Percentiles rank a stretch among this genome's conserved stretches.
phyloP scores from a whole-genome alignment of 352 stramenopile species.

The Phytophthora syringae region DNA sequence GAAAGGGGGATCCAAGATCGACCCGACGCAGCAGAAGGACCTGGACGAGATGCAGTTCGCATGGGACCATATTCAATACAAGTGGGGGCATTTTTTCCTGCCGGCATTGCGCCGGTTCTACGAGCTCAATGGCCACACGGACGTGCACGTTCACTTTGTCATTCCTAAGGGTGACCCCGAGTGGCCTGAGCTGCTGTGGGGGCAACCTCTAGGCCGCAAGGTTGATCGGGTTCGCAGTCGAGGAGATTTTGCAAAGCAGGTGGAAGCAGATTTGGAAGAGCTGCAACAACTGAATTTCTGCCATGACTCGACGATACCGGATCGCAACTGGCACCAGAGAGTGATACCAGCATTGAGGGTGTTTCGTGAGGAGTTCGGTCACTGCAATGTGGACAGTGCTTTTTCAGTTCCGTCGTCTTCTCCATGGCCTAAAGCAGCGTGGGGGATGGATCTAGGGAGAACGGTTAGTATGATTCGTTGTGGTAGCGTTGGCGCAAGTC shows the following conservation, averaged over 20 bases:
- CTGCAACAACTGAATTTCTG: too few species aligned
- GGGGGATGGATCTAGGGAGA: slow-evolving; percentile 34
- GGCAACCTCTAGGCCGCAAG: slow-evolving; percentile 38
- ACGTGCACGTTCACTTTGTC: slow-evolving; percentile 79
- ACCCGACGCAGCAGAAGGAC: slow-evolving; percentile 11
- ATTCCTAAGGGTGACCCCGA: background rate
- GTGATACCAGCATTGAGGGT: too few species aligned
- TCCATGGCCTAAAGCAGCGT: slow-evolving; percentile 33
- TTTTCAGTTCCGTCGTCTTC: too few species aligned
- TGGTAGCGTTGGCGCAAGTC: too few species aligned
- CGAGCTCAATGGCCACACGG: slow-evolving; percentile 21
- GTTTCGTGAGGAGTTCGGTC: slow-evolving; percentile 11
- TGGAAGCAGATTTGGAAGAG: too few species aligned
- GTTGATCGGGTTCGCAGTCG: slow-evolving; percentile 46
- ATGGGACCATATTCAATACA: slow-evolving; percentile 31
- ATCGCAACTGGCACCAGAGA: too few species aligned
- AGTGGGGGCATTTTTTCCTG: slow-evolving; percentile 34
- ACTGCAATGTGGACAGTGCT: slow-evolving; percentile 45
- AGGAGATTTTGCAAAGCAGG: slow-evolving; percentile 38
- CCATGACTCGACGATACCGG: too few species aligned
- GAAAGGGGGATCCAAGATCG: slow-evolving; percentile 4
- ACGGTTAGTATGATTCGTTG: too few species aligned
- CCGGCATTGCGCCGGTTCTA: slow-evolving; percentile 35
- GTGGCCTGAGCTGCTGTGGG: slow-evolving; percentile 46
- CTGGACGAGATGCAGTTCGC: slow-evolving; percentile 36